Conservation (phyloP, 352 stramenopile species). For the Globisporangium megalacanthum region DNA sequence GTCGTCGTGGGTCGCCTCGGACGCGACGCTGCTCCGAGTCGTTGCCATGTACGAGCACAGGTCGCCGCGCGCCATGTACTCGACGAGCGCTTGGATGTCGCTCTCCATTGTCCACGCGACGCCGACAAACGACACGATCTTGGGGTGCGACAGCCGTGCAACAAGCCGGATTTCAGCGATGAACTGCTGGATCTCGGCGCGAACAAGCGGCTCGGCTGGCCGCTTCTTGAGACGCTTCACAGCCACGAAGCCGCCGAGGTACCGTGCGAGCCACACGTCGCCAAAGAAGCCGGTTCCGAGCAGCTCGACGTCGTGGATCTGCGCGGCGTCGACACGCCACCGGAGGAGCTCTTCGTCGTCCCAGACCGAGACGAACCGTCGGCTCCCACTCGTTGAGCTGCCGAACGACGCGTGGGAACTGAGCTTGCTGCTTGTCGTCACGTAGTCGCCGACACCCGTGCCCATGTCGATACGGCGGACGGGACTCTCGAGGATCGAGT, state of each 20-base stretch:
- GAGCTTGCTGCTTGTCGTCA: slow-evolving; percentile 6
- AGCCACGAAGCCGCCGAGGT: slow-evolving; percentile 34
- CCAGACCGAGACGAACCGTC: slow-evolving; percentile 31
- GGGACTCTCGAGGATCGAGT: slow-evolving; percentile 12
- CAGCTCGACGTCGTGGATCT: slow-evolving; percentile 26
- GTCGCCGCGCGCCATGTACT: slow-evolving; percentile 55
- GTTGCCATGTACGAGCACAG: slow-evolving; percentile 27
- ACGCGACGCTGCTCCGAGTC: not conserved
- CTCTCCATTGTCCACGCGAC: slow-evolving; percentile 35
- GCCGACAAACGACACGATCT: slow-evolving; percentile 45
- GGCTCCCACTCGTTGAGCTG: slow-evolving; percentile 6
- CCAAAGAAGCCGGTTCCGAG: slow-evolving; percentile 34
- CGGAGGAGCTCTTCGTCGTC: slow-evolving; percentile 54
- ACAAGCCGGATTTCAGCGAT: slow-evolving; percentile 42
- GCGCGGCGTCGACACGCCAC: slow-evolving; percentile 41
- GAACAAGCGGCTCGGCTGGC: slow-evolving; percentile 11
- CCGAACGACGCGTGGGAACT: not conserved
- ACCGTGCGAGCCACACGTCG: slow-evolving; percentile 49
- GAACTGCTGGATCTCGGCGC: slow-evolving; percentile 29
- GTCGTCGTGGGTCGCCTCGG: not conserved
- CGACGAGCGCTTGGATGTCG: slow-evolving; percentile 38
- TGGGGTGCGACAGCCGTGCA: slow-evolving; percentile 38
- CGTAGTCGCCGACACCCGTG: not conserved
- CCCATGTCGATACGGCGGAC: not conserved
- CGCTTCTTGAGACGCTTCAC: slow-evolving; percentile 43